Evolutionary conservation across 2,329 filamentous ascomycete species (phyloP).

Genomic region (Ophiostoma piceae): DNA sequence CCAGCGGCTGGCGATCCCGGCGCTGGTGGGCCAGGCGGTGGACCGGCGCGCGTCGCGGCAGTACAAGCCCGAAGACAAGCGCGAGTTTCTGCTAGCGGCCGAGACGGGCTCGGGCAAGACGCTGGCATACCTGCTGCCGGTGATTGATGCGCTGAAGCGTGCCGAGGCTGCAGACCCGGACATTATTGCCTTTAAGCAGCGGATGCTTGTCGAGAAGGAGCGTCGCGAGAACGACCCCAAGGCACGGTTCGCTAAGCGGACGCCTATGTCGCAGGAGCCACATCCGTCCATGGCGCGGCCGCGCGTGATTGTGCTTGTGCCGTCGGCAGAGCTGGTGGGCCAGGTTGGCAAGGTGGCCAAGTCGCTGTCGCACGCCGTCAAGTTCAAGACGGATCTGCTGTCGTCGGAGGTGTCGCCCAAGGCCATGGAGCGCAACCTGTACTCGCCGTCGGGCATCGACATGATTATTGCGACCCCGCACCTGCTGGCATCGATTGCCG

Average conservation of each 20-base stretch:
- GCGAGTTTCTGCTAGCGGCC: constrained; percentile 76
- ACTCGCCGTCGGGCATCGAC: constrained; percentile 75
- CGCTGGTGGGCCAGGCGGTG: constrained; percentile 58
- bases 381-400: constrained; percentile 79
- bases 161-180: constrained; percentile 59
- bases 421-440: constrained; percentile 79
- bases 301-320: constrained; percentile 78
- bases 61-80: constrained; percentile 22
- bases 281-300: constrained; percentile 74
- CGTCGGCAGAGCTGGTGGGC: constrained; percentile 83
- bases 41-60: constrained; percentile 25
- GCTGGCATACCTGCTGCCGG: constrained; percentile 80
- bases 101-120: constrained; percentile 98
- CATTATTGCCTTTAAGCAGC: constrained; percentile 53
- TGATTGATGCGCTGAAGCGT: constrained; percentile 77
- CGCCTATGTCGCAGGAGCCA: constrained; percentile 45
- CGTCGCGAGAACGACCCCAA: constrained; percentile 49
- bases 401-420: constrained; percentile 70
- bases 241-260: constrained; percentile 34
- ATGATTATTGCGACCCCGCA: constrained; percentile 84
- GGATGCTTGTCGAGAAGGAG: constrained; percentile 51
- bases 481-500: constrained; percentile 78
- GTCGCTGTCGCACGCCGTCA: constrained; percentile 73
- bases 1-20: constrained; percentile 82
- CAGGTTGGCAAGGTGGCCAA: constrained; percentile 83